Evolutionary conservation across 371 early-diverging fungal species (phyloP), one percentile per base, ranked within the genome.

Genomic region (Rhizopus delemar): DNA sequence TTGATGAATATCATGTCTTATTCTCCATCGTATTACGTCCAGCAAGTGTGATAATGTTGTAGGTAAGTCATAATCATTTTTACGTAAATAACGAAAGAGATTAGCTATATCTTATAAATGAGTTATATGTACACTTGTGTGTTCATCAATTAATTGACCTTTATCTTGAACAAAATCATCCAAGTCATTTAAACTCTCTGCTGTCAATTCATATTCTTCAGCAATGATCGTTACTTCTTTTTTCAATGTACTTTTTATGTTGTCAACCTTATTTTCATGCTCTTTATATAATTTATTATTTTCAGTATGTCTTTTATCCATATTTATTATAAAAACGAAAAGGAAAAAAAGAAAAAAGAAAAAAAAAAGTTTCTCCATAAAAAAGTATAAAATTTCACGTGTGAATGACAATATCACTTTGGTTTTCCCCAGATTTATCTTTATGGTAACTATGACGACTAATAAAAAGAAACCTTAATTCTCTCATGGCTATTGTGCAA

Each of bases 21-120:
- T 62, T 36, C 80, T 69, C 80, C 80, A 80, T 56, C 66, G 62
- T 4, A 80, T 58, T 7, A 71, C 77, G 34, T 72, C 77, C 15
- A 80, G 29, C 41, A 77, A 53, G 5, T 70, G 52, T 9, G 77
- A 74, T 0, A 77, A 55, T 6, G 75, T 63, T 5, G 67, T 65
- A 4, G 74, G 73, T 46, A 77, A 38, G 4, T 71, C 71, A 38
- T 56, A 77, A 7, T 68, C 64, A 33, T 73, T 70, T 48, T 71
- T 72, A 5, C 67, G 63, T 12, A 80, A 51, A 55, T 63, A 77
- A 8, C 80, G 77, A 62, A 79, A 80, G 15, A 80, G 41, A 5
- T 69, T 76, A 0, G 69, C 80, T 80, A 8, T 33, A 7, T 29
- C 33, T n/a, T 8, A 3, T 5, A 22, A 58, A 46, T 35, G 4